Conservation (phyloP, 805 yeast species). For the Metschnikowia dekortorum region DNA sequence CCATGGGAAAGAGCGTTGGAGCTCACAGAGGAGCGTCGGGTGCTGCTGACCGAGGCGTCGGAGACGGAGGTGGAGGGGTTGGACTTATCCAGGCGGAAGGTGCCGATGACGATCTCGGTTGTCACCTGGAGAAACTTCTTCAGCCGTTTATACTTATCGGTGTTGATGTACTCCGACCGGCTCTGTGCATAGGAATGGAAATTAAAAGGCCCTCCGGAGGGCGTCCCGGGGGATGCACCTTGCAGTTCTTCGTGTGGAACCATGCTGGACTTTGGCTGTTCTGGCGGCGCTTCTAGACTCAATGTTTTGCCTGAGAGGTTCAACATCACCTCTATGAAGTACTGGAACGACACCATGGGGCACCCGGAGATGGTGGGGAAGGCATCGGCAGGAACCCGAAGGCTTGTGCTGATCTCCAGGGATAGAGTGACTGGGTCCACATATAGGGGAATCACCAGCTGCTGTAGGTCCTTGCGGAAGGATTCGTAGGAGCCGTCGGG, state of each 20-base stretch:
- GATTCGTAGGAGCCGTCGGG: slow-evolving; percentile 62
- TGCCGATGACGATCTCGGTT: slow-evolving; percentile 77
- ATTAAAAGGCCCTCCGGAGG: slow-evolving; percentile 19
- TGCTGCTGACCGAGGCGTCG: neutral
- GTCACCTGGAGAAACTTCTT: slow-evolving; percentile 79
- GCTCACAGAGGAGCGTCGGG: slow-evolving; percentile 1
- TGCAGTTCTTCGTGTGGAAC: slow-evolving; percentile 8
- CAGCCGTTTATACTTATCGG: slow-evolving; percentile 70
- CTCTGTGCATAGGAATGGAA: slow-evolving; percentile 21
- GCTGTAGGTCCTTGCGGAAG: slow-evolving; percentile 79
- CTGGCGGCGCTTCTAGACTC: slow-evolving; percentile 20
- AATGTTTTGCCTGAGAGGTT: slow-evolving; percentile 64
- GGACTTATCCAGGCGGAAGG: slow-evolving; percentile 46
- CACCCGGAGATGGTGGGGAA: slow-evolving; percentile 79
- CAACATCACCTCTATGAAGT: slow-evolving; percentile 78
- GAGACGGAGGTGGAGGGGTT: slow-evolving; percentile 2
- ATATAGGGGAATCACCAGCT: slow-evolving; percentile 68
- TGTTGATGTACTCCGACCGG: slow-evolving; percentile 56
- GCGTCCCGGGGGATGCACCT: slow-evolving; percentile 10
- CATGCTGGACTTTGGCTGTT: slow-evolving; percentile 13
- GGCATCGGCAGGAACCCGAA: slow-evolving; percentile 77
- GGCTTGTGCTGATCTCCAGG: slow-evolving; percentile 54
- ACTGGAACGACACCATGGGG: slow-evolving; percentile 72
- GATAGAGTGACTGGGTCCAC: slow-evolving; percentile 63
- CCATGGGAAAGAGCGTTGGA: neutral